Evolutionary conservation across 2,329 filamentous ascomycete genomes (phyloP), one percentile per base, ranked within the genome.

Genomic region (Paracorniculantispora psalliotae): DNA sequence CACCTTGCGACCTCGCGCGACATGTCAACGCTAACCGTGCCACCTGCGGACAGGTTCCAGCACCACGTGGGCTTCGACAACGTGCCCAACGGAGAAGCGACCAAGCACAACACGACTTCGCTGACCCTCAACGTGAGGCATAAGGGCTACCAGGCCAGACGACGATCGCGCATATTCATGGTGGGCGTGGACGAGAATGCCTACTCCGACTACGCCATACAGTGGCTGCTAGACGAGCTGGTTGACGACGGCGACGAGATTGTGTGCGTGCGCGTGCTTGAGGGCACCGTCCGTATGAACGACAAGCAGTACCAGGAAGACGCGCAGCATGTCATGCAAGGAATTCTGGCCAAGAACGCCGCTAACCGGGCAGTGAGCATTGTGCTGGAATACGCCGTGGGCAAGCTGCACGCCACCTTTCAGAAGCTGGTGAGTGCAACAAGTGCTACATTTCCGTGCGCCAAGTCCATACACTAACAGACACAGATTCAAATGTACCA

Each of bases 221-320:
- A 96, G 72, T 97, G 92, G 92, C 81, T 96, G 53, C 84, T 97
- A 41, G 91, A 96, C 67, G 91, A 96, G 74, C 81, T 96, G 59
- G 91, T 96, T 43, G 92, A 96, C 67, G 92, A 96, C 68, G 92
- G 92, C 19, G 92, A 97, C 69, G 91, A 96, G 73, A 88, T 97
- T 59, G 89, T 97, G 9, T 97, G 92, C 73, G 82, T 97, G 51
- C 83, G 91, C 55, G 92, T 96, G 2, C 83, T 96, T 46, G 92
- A 96, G 69, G 92, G 90, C 69, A 90, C 93, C 63, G 82, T 86
- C 54, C 89, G 88, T 55, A 79, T 85, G 15, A 83, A 88, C 63
- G 83, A 86, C 59, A 87, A 84, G 54, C 81, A 83, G 54, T 96
- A 96, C 72, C 85, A 88, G 43, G 81, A 86, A 21, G 89, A 94